These are phyloP conservation scores for Yamadazyma scolyti DNA, from an alignment of 805 yeast genomes.

Conservation along the genomic window DNA sequence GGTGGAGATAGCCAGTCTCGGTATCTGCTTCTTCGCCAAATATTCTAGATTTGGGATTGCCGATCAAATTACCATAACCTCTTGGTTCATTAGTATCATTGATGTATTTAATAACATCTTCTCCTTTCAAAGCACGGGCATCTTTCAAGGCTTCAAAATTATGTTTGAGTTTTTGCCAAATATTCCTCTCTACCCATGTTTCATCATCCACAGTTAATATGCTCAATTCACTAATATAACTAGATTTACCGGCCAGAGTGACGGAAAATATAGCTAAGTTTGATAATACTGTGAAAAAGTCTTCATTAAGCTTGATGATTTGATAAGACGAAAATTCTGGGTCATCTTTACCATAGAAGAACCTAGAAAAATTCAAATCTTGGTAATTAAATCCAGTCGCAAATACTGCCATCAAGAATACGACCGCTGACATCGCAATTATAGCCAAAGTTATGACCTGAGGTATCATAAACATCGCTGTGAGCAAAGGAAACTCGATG, in stretches of 20 bases:
- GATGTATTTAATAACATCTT: too few species aligned
- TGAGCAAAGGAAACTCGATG: constrained; percentile 49
- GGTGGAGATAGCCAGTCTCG: constrained; percentile 1
- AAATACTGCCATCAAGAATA: constrained; percentile 57
- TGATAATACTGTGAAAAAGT: constrained; percentile 56
- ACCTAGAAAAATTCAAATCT: constrained; percentile 34
- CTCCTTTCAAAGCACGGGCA: constrained; percentile 7
- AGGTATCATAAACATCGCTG: constrained; percentile 61
- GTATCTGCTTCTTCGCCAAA: constrained; percentile 14
- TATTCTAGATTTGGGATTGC: constrained; percentile 22
- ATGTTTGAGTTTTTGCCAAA: constrained; percentile 15
- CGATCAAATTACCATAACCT: constrained; percentile 27
- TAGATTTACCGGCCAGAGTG: constrained; percentile 63
- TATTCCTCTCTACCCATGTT: constrained; percentile 52
- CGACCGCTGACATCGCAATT: constrained; percentile 46
- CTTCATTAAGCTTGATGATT: constrained; percentile 13
- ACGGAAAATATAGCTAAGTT: constrained; percentile 61
- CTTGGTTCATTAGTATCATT: too few species aligned
- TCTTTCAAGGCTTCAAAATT: constrained; percentile 5
- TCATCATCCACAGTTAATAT: constrained; percentile 42
- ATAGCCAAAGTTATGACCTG: constrained; percentile 54
- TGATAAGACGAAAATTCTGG: constrained; percentile 8
- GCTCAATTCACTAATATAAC: constrained; percentile 59
- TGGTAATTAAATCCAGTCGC: constrained; percentile 44
- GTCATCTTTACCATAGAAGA: constrained; percentile 24